Percentiles rank a stretch among this genome's conserved stretches.
Conservation (phyloP, 257 asterid species). For the Hygrophila difformis region DNA sequence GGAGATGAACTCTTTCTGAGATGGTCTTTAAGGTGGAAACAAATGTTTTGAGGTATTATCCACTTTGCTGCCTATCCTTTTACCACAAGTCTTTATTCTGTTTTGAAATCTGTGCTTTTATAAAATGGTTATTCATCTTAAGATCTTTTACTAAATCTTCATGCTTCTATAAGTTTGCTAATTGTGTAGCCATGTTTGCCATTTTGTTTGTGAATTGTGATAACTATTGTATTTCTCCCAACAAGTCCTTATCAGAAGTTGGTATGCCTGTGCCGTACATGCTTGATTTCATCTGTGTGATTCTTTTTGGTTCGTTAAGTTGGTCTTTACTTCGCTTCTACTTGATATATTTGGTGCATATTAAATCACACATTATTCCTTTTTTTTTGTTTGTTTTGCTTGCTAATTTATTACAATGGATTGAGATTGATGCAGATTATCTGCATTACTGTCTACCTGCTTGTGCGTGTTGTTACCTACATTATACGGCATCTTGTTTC, state of each 20-base stretch:
- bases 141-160: no score
- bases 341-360: no score
- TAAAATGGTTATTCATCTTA: conserved; percentile 1
- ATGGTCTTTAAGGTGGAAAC: conserved; percentile 1
- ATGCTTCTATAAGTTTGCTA: conserved; percentile 9
- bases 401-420: no score
- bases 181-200: background rate
- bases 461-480: no score
- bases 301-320: conserved; percentile 1
- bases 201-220: background rate
- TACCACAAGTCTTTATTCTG: background rate
- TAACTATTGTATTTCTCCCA: background rate
- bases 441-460: no score
- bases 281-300: conserved; percentile 10
- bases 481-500: no score
- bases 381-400: no score
- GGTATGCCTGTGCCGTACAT: background rate
- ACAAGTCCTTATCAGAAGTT: conserved; percentile 2
- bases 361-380: no score
- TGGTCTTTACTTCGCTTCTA: background rate
- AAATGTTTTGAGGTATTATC: conserved; percentile 25
- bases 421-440: no score
- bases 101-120: conserved; percentile 9
- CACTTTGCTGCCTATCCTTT: background rate
- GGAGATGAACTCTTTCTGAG: conserved; percentile 68